Conservation (phyloP, 345 rosid species). For the Microthlaspi erraticum region DNA sequence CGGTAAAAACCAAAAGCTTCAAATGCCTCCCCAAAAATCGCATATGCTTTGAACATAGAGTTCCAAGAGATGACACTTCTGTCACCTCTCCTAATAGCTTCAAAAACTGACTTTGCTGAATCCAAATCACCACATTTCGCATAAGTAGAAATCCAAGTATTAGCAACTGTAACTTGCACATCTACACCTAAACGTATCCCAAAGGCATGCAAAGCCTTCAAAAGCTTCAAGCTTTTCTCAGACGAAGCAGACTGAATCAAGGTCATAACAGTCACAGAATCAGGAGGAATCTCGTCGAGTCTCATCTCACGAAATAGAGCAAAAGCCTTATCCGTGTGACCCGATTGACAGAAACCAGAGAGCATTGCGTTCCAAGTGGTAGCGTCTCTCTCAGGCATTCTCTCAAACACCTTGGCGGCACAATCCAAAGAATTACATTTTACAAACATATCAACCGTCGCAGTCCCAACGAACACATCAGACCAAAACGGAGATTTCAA, state of each 20-base stretch:
- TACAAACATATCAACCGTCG: slow-evolving; percentile 52
- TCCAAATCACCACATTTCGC: slow-evolving; percentile 62
- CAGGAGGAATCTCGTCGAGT: slow-evolving; percentile 47
- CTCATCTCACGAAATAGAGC: slow-evolving; percentile 56
- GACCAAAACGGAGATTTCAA: slow-evolving; percentile 53
- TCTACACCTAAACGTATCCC: slow-evolving; percentile 59
- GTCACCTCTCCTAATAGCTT: slow-evolving; percentile 46
- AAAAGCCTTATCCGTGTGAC: slow-evolving; percentile 39
- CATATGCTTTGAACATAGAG: slow-evolving; percentile 67
- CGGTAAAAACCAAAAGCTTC: slow-evolving; percentile 53
- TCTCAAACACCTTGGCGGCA: slow-evolving; percentile 54
- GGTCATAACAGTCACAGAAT: slow-evolving; percentile 62
- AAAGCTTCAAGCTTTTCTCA: slow-evolving; percentile 35
- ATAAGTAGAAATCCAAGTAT: slow-evolving; percentile 65
- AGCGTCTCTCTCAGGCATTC: slow-evolving; percentile 61
- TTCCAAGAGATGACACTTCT: slow-evolving; percentile 62
- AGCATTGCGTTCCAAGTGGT: slow-evolving; percentile 71
- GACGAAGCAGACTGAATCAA: slow-evolving; percentile 44
- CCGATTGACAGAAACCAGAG: slow-evolving; percentile 54
- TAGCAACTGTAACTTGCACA: slow-evolving; percentile 57
- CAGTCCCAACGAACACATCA: slow-evolving; percentile 57
- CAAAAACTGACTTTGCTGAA: slow-evolving; percentile 55
- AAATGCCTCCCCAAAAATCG: slow-evolving; percentile 39
- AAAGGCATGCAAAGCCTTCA: slow-evolving; percentile 55
- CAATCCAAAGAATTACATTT: slow-evolving; percentile 49